Evolutionary conservation across 371 early-diverging fungal species (phyloP), one percentile per base, ranked within the genome.

Genomic region (Haplosporangium sp.): DNA sequence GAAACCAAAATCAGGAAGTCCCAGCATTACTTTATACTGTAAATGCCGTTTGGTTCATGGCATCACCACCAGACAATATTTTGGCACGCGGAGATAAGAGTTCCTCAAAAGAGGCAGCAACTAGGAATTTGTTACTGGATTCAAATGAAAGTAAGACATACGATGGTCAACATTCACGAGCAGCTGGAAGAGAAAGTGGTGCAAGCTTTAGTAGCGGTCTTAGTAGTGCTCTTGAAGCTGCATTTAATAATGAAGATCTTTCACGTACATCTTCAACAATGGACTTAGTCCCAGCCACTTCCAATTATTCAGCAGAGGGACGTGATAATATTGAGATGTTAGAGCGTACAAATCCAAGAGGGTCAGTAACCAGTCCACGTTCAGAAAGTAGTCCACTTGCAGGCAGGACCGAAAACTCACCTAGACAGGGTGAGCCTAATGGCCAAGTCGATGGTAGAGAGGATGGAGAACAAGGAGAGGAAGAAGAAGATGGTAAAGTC

Each of bases 21-120:
- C 96, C 96, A 15, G 96, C 94, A 1, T 76, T 96, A 62, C 76
- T 96, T 8, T 96, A 96, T 69, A 88, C 91, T 11, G 91, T 91
- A 0, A 91, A 91, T 73, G 90, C 91, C 11, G 92, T 94, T 0
- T 94, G 94, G 92, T 88, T 94, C 71, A 95, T 95, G 95, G 90
- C 94, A 48, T 84, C 92, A 2, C 87, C 87, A 0, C 65, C 83
- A 0, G 82, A 85, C 50, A 75, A 55, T 5, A 79, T 83, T 47
- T 7, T 69, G 39, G 64, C 65, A 7, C 61, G 77, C 27, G 70
- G 61, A 48, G 40, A 44, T 37, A 39, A n/a, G 3, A 50, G 34
- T 17, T 45, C 15, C 9, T 47, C 66, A 10, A 72, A 68, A 19
- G 77, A 61, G 8, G 61, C 13, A 6, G n/a, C 39, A 7, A 44